These are phyloP conservation scores for Daldinia childiae DNA, from an alignment of 495 filamentous ascomycete genomes.

Conservation along the genomic window DNA sequence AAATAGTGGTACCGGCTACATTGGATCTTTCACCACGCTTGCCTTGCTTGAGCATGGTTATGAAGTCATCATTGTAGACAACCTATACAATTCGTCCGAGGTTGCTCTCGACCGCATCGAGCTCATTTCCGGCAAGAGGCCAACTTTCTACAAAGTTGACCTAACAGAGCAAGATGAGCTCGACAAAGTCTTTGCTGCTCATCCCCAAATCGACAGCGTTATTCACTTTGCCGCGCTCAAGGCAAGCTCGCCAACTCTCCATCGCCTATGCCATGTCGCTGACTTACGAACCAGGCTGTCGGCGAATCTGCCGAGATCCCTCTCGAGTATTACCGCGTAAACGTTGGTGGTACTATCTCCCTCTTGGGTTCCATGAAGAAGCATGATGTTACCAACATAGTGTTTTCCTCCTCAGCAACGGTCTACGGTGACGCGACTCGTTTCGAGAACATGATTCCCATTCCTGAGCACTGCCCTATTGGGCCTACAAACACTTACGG, in stretches of 20 bases:
- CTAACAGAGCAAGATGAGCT: slow-evolving; percentile 84
- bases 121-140: slow-evolving; percentile 88
- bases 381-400: slow-evolving; percentile 93
- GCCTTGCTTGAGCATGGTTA: slow-evolving; percentile 93
- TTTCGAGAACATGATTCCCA: slow-evolving; percentile 97
- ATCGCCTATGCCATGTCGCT: slow-evolving; percentile 13
- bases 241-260: slow-evolving; percentile 60
- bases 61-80: slow-evolving; percentile 95
- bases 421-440: slow-evolving; percentile 98
- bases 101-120: slow-evolving; percentile 93
- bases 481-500: slow-evolving; percentile 98
- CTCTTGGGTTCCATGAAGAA: slow-evolving; percentile 87
- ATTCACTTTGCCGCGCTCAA: slow-evolving; percentile 99
- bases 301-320: slow-evolving; percentile 96
- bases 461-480: slow-evolving; percentile 95
- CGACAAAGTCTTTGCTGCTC: slow-evolving; percentile 86
- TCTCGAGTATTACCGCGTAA: slow-evolving; percentile 96
- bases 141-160: slow-evolving; percentile 85
- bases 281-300: slow-evolving; percentile 71
- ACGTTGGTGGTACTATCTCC: slow-evolving; percentile 91
- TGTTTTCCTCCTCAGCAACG: slow-evolving; percentile 87
- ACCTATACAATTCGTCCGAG: slow-evolving; percentile 91
- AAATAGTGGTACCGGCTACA: slow-evolving; percentile 93
- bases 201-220: slow-evolving; percentile 94
- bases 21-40: slow-evolving; percentile 95